Evolutionary conservation across 1,284 basidiomycete species (phyloP), one percentile per base, ranked within the genome.

Genomic region (Marasmius tenuissimus): DNA sequence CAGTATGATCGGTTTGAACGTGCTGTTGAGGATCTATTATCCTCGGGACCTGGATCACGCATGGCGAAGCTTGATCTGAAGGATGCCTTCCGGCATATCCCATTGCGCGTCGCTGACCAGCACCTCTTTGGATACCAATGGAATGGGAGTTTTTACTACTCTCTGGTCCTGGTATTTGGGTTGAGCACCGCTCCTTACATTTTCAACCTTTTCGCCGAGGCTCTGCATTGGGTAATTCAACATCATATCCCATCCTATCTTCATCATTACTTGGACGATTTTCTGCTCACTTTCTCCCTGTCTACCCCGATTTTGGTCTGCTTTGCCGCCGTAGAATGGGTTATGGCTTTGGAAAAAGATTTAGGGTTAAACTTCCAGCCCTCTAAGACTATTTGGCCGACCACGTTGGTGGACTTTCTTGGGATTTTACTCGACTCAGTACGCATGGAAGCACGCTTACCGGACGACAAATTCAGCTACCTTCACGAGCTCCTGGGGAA

Each of bases 201-300:
- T 16, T 80, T 78, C 67, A 79, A 80, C 61, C 67, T 75, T 10
- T 73, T 76, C 59, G 69, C 73, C 1, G 74, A 75, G 62, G 73
- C 65, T 11, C 63, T 73, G 3, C 73, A 75, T 59, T 76, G 73
- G 73, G 74, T 76, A 45, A 66, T 76, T 61, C 49, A 59, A 9
- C 63, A 62, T 11, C 71, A 73, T 59, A 61, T 73, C 57, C 67
- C 70, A 1, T 64, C 66, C 37, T 33, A 20, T 14, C 54, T 70
- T 35, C 63, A 61, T 33, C 67, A 70, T 37, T 70, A 67, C 48
- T 57, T 67, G 8, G 67, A 70, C 50, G 65, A 67, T 57, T 68
- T 69, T 49, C 57, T 61, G n/a, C 35, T 58, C 20, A 61, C 63
- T 20, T 68, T 68, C 53, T 57, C n/a, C n/a, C 64, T 67, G 0